These are phyloP conservation scores for Tylopilus rubrobrunneus DNA, from an alignment of 768 basidiomycete genomes.

Conservation along the genomic window DNA sequence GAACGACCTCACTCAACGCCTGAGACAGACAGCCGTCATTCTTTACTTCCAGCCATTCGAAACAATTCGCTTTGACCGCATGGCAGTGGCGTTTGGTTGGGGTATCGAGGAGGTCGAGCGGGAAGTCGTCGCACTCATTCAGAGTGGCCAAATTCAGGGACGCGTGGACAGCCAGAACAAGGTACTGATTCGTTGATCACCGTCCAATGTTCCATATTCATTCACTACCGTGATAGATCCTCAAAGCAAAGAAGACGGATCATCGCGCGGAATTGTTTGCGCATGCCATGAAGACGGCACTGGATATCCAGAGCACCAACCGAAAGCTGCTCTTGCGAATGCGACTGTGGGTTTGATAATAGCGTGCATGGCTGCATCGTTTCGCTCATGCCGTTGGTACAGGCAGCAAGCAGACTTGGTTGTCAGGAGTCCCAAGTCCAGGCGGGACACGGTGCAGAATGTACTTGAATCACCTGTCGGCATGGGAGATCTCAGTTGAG, in stretches of 20 bases:
- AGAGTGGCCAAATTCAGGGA: slow-evolving; percentile 71
- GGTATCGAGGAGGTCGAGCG: slow-evolving; percentile 63
- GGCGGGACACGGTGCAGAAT: slow-evolving; percentile 20
- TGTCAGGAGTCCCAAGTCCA: slow-evolving; percentile 58
- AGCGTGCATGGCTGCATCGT: neutral
- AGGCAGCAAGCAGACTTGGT: slow-evolving; percentile 82
- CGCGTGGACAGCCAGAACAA: slow-evolving; percentile 89
- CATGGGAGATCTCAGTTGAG: slow-evolving; percentile 14
- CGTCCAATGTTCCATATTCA: neutral
- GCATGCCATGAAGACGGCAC: slow-evolving; percentile 68
- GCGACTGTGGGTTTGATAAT: slow-evolving; percentile 57
- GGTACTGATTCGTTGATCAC: slow-evolving; percentile 36
- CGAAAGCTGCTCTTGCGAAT: slow-evolving; percentile 78
- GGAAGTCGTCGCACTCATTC: slow-evolving; percentile 75
- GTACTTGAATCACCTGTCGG: slow-evolving; percentile 15
- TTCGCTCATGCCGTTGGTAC: neutral
- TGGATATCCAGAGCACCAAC: slow-evolving; percentile 68
- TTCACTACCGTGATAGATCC: slow-evolving; percentile 45
- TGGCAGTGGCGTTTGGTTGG: slow-evolving; percentile 87
- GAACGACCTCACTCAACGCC: slow-evolving; percentile 55
- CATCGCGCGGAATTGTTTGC: slow-evolving; percentile 74
- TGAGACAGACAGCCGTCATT: slow-evolving; percentile 75
- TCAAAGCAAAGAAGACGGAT: slow-evolving; percentile 77
- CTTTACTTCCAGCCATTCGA: slow-evolving; percentile 91
- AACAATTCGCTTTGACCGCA: slow-evolving; percentile 76